These are phyloP conservation scores for Aspergillus melleus DNA, from an alignment of 2,329 filamentous ascomycete species.

Conservation along the genomic window DNA sequence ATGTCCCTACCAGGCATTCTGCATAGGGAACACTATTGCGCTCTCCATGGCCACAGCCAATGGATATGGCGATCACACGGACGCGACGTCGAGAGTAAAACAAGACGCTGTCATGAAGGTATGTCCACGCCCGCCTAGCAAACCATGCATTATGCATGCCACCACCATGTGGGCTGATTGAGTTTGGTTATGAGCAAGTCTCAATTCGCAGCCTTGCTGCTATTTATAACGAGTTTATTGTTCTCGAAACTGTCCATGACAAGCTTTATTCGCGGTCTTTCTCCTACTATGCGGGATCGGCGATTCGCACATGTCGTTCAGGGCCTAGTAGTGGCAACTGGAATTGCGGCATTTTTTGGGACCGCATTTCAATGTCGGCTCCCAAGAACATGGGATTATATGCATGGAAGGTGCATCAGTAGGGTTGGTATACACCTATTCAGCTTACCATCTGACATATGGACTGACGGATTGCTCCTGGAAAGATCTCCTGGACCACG, in stretches of 20 bases:
- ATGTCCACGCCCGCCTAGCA: background rate
- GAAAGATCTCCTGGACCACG: conserved; percentile 15
- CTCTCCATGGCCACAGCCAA: conserved; percentile 20
- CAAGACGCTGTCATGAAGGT: conserved; percentile 24
- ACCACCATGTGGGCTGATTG: background rate
- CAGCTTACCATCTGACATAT: background rate
- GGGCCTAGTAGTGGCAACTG: conserved; percentile 11
- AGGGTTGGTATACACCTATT: conserved; percentile 4
- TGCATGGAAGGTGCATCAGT: conserved; percentile 18
- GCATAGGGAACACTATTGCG: conserved; percentile 15
- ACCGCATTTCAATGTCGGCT: conserved; percentile 19
- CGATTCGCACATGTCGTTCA: conserved; percentile 14
- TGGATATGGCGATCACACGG: conserved; percentile 23
- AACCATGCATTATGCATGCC: background rate
- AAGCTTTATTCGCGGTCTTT: conserved; percentile 20
- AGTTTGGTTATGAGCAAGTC: conserved; percentile 8
- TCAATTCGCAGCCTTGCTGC: conserved; percentile 19
- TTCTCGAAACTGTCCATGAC: conserved; percentile 25
- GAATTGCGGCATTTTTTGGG: conserved; percentile 17
- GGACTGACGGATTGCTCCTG: background rate
- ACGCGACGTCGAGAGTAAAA: conserved; percentile 8
- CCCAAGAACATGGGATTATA: conserved; percentile 21
- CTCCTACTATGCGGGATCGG: conserved; percentile 18
- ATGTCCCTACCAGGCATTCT: conserved; percentile 10
- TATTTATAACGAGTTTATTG: conserved; percentile 19